phyloP scores from a whole-genome alignment of 2,329 filamentous ascomycete genomes.

The Phoma sp. region DNA sequence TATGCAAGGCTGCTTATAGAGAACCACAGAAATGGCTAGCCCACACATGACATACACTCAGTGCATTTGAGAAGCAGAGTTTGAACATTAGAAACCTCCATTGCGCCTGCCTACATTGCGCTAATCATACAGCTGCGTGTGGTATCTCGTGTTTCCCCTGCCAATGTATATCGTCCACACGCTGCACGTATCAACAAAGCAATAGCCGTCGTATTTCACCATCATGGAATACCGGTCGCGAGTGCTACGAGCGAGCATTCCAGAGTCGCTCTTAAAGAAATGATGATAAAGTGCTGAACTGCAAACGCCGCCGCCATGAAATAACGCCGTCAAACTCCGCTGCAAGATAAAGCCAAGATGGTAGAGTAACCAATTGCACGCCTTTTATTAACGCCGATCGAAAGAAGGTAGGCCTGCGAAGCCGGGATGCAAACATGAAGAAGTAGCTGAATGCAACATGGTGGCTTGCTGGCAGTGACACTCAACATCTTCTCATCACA shows the following conservation, averaged over 20 bases:
- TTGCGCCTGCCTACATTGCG: slow-evolving; percentile 31
- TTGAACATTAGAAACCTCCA: slow-evolving; percentile 17
- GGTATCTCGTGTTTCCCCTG: slow-evolving; percentile 14
- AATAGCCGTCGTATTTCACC: slow-evolving; percentile 38
- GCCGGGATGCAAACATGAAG: slow-evolving; percentile 47
- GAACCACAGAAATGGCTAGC: background rate
- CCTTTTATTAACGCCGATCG: slow-evolving; percentile 46
- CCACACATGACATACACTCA: background rate
- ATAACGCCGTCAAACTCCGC: slow-evolving; percentile 36
- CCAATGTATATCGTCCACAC: slow-evolving; percentile 13
- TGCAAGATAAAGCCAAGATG: slow-evolving; percentile 33
- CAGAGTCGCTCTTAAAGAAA: slow-evolving; percentile 46
- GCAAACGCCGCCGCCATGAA: slow-evolving; percentile 34
- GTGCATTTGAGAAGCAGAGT: background rate
- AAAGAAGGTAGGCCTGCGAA: slow-evolving; percentile 26
- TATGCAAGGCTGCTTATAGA: too few species aligned
- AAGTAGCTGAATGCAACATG: slow-evolving; percentile 18
- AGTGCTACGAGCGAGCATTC: slow-evolving; percentile 43
- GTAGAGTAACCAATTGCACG: slow-evolving; percentile 37
- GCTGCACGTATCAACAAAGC: slow-evolving; percentile 28
- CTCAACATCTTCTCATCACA: background rate
- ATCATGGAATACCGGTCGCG: slow-evolving; percentile 39
- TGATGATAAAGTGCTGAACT: slow-evolving; percentile 39
- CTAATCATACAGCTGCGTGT: slow-evolving; percentile 36
- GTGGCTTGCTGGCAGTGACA: slow-evolving; percentile 13